Base-by-base conservation (phyloP, 345 rosid genomes). In the Kandelia obovata region DNA sequence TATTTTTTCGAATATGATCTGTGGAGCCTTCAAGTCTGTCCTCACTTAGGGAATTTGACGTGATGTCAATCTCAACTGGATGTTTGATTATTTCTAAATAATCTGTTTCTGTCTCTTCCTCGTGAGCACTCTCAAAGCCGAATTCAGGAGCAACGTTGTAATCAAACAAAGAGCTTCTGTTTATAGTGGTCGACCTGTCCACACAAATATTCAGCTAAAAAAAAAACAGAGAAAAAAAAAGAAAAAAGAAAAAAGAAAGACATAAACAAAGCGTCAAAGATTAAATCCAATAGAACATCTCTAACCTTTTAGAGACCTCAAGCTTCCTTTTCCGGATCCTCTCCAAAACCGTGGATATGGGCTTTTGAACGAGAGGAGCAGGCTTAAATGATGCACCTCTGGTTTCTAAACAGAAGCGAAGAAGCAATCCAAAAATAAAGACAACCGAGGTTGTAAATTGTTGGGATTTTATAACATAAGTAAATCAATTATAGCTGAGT, bases 331-430 rank as follows among this genome's bases (percentile, higher is more conserved):
- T 69, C 16, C 98, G 75, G 67, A 94, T 91, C 81, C 89, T 94
- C 82, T 91, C 96, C 80, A 94, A 66, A 71, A 94, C 75, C 9
- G 91, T 84, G 53, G 97, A 89, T 73, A 94, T 85, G 0, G 96
- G 89, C 79, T 87, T 91, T 25, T 83, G 83, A 66, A 91, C 87
- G 53, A 83, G 37, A 27, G 95, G 90, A 26, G 69, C 77, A 1
- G 95, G 91, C 66, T 79, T 80, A 86, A 94, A 94, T 1, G 96
- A 78, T 23, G 92, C 92, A 68, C 89, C 92, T 73, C 88, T 69
- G 11, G 92, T 85, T 79, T 91, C 98, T 94, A 69, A 52, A 27
- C 64, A 72, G 43, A 65, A 56, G 6, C n/a, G 61, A 58, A 43
- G 35, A 62, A 7, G 15, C 32, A 30, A 51, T 31, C 53, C 59